Conservation (phyloP, 805 yeast species). For the Starmerella tilneyi region DNA sequence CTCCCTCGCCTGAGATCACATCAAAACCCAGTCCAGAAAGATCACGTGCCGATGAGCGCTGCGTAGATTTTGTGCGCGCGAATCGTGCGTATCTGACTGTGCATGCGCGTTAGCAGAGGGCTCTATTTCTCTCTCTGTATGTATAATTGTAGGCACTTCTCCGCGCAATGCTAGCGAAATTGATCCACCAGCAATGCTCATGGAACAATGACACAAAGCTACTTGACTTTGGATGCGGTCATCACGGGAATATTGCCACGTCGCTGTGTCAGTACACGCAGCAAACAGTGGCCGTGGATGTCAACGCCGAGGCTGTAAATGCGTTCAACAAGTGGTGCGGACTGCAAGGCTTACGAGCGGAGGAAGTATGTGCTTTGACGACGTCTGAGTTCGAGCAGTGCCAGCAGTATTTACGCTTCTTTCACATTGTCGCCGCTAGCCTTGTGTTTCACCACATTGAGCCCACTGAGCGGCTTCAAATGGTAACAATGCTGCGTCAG, state of each 20-base stretch:
- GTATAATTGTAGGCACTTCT: no score
- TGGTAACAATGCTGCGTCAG: neutral
- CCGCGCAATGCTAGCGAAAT: slow-evolving; percentile 25
- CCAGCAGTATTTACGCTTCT: neutral
- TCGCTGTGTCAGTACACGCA: slow-evolving; percentile 5
- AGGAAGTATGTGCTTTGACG: slow-evolving; percentile 10
- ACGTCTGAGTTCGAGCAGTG: neutral
- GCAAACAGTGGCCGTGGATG: slow-evolving; percentile 14
- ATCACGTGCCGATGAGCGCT: neutral
- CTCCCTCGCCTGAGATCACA: neutral
- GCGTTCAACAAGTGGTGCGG: slow-evolving; percentile 11
- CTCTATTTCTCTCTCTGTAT: no score
- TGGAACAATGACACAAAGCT: slow-evolving; percentile 5
- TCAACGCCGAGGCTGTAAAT: slow-evolving; percentile 7
- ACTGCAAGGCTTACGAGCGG: slow-evolving; percentile 11
- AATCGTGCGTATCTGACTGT: no score
- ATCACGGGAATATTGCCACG: slow-evolving; percentile 15
- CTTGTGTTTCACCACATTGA: slow-evolving; percentile 19
- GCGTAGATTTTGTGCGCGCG: no score
- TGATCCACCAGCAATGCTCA: slow-evolving; percentile 1
- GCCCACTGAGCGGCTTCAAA: neutral
- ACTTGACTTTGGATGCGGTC: slow-evolving; percentile 21
- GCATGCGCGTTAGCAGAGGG: no score
- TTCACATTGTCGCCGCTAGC: slow-evolving; percentile 16
- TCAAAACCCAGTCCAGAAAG: neutral